These are phyloP conservation scores for Populus hybrid DNA, from an alignment of 441 rosid genomes.

Conservation along the genomic window DNA sequence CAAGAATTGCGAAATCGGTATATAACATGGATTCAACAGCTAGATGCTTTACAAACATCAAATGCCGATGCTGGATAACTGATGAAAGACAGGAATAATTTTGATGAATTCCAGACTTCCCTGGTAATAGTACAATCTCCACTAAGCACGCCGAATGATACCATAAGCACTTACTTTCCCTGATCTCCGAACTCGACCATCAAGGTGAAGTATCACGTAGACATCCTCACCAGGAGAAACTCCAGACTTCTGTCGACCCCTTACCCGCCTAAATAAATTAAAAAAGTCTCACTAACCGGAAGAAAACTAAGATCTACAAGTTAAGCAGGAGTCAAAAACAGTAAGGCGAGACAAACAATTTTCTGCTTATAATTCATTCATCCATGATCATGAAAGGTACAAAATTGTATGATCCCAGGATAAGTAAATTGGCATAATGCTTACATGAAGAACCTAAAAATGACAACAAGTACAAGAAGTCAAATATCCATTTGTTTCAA, in stretches of 20 bases:
- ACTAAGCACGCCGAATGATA: not conserved
- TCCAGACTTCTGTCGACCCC: conserved; percentile 86
- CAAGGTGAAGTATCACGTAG: conserved; percentile 80
- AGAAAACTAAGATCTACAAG: not conserved
- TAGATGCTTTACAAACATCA: not conserved
- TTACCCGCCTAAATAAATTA: conserved; percentile 68
- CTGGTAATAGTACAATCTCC: not conserved
- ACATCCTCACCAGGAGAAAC: conserved; percentile 83
- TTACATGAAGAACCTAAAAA: not conserved
- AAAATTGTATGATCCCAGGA: not conserved
- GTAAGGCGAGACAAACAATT: not conserved
- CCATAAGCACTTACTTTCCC: conserved; percentile 59
- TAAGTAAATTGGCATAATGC: not conserved
- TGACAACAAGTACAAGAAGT: not conserved
- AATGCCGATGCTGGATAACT: not conserved
- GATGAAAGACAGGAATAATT: not conserved
- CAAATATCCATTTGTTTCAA: not conserved
- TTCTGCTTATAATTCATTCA: not conserved
- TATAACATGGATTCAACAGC: not conserved
- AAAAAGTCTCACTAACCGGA: conserved; percentile 7
- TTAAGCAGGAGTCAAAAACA: not conserved
- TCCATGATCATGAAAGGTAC: not conserved
- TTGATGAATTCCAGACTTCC: not conserved
- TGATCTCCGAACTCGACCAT: conserved; percentile 94
- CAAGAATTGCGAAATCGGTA: not conserved